Evolutionary conservation across 108 stramenopile species (phyloP).

Genomic region (Cyclotella choctawhatcheeana): DNA sequence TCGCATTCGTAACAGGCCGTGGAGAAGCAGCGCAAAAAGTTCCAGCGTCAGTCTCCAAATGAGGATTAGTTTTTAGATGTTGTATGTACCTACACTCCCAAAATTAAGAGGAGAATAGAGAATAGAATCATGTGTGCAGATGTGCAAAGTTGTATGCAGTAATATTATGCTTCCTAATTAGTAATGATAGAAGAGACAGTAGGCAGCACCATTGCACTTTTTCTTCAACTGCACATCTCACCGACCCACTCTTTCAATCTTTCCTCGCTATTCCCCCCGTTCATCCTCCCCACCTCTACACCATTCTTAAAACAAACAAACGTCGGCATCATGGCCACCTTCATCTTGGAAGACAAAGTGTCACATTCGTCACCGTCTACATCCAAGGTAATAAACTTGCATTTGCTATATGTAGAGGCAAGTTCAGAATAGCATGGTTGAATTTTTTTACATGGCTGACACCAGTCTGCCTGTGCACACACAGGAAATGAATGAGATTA

Average conservation of each 20-base stretch:
- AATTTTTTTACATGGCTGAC: slow-evolving; percentile 84
- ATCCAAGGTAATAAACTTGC: slow-evolving; percentile 42
- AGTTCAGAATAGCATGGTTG: slow-evolving; percentile 64
- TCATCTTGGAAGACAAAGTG: slow-evolving; percentile 58
- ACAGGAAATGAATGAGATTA: no score
- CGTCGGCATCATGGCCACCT: slow-evolving; percentile 87
- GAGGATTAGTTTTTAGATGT: background rate
- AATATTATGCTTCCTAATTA: no score
- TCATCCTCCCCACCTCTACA: slow-evolving; percentile 41
- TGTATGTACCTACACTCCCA: no score
- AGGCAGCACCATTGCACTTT: no score
- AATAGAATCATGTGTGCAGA: no score
- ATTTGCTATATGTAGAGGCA: slow-evolving; percentile 36
- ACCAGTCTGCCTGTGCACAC: no score
- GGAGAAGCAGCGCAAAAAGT: slow-evolving; percentile 16
- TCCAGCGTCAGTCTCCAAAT: background rate
- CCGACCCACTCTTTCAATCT: slow-evolving; percentile 34
- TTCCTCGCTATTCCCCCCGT: slow-evolving; percentile 37
- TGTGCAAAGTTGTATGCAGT: no score
- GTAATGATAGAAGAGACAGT: no score
- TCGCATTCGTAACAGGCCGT: background rate
- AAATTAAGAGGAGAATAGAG: no score
- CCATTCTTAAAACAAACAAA: slow-evolving; percentile 66
- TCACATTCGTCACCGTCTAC: slow-evolving; percentile 89
- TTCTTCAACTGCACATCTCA: slow-evolving; percentile 26